Conservation (phyloP, 1,139 yeast species). For the Candida sp. region DNA sequence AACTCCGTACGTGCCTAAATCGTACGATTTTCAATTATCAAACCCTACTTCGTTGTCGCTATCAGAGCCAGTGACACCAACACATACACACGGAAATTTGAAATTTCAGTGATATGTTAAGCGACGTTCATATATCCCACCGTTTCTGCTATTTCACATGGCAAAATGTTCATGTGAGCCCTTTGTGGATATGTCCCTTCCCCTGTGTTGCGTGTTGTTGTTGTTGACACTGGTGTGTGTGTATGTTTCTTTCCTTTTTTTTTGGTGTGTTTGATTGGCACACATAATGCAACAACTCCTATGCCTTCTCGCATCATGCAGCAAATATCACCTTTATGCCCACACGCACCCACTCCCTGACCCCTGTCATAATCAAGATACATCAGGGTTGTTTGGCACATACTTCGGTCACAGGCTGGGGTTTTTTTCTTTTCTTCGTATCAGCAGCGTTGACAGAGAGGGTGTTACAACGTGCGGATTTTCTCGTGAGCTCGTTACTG, state of each 20-base stretch:
- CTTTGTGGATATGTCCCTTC: neutral
- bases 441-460: neutral
- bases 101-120: neutral
- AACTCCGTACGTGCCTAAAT: neutral
- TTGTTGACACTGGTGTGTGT: too few species aligned
- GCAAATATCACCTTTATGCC: neutral
- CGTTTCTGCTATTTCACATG: neutral
- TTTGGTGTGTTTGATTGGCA: neutral
- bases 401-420: neutral
- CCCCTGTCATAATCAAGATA: slow-evolving; percentile 1
- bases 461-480: neutral
- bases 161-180: neutral
- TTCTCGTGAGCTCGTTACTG: too few species aligned
- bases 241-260: neutral
- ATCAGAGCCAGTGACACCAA: neutral
- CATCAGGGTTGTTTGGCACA: neutral
- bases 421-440: neutral
- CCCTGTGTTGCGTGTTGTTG: too few species aligned
- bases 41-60: too few species aligned
- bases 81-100: neutral
- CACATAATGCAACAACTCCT: neutral
- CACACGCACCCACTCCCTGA: neutral
- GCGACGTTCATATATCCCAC: neutral
- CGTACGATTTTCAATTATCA: neutral
- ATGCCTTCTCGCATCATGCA: neutral